Evolutionary conservation across 352 stramenopile genomes (phyloP).

Genomic region (Lagenidium giganteum): DNA sequence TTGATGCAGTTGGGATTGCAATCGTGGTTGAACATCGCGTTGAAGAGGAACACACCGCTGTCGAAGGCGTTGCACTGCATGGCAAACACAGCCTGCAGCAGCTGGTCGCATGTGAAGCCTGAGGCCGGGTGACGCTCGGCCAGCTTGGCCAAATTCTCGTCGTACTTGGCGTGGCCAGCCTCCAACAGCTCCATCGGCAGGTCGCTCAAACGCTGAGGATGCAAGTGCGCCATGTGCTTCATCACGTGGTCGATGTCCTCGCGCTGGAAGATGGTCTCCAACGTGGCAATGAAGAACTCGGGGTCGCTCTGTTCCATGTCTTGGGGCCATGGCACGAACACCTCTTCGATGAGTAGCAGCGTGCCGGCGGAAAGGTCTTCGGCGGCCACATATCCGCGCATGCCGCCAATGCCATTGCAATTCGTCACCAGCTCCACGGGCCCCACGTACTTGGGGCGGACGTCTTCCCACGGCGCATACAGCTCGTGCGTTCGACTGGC

Average conservation of each 20-base stretch:
- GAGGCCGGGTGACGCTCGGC: slow-evolving; percentile 39
- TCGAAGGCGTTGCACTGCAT: slow-evolving; percentile 95
- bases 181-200: slow-evolving; percentile 47
- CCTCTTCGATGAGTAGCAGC: slow-evolving; percentile 86
- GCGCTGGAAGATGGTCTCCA: slow-evolving; percentile 76
- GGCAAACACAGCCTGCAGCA: slow-evolving; percentile 85
- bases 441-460: slow-evolving; percentile 74
- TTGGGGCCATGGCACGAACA: slow-evolving; percentile 86
- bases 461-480: slow-evolving; percentile 71
- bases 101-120: slow-evolving; percentile 49
- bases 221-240: slow-evolving; percentile 74
- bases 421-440: slow-evolving; percentile 66
- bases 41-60: slow-evolving; percentile 91
- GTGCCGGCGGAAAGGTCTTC: slow-evolving; percentile 81
- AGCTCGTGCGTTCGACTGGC: slow-evolving; percentile 23
- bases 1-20: slow-evolving; percentile 95
- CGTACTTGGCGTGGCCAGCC: slow-evolving; percentile 55
- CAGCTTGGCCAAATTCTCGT: slow-evolving; percentile 44
- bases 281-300: slow-evolving; percentile 85
- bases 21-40: slow-evolving; percentile 94
- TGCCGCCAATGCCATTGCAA: slow-evolving; percentile 60
- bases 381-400: slow-evolving; percentile 85
- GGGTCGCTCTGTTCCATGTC: slow-evolving; percentile 76
- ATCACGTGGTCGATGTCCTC: slow-evolving; percentile 68
- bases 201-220: slow-evolving; percentile 80